These are phyloP conservation scores for Cajanus cajan DNA, from an alignment of 306 rosid genomes.

Conservation along the genomic window DNA sequence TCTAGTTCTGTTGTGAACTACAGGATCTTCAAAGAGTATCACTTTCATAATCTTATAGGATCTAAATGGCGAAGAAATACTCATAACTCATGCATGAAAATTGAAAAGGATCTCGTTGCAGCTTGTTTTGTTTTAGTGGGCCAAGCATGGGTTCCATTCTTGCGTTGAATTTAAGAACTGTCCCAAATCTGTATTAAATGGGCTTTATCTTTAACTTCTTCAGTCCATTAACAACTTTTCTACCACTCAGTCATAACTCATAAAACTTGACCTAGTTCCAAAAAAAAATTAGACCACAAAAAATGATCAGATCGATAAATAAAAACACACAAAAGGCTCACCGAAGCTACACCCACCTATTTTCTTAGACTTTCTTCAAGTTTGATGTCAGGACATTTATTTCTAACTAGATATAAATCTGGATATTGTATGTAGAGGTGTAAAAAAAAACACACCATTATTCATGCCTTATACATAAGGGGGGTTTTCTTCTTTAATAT, in stretches of 20 bases:
- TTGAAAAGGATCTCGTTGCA: neutral
- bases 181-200: neutral
- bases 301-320: too few species aligned
- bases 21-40: neutral
- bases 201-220: constrained; percentile 5
- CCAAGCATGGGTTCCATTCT: neutral
- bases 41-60: too few species aligned
- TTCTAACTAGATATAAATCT: too few species aligned
- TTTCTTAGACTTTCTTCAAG: neutral
- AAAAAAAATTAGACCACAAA: too few species aligned
- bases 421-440: too few species aligned
- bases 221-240: neutral
- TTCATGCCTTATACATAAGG: too few species aligned
- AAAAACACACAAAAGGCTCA: too few species aligned
- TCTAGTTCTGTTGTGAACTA: neutral
- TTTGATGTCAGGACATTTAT: neutral
- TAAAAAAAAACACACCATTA: too few species aligned
- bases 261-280: too few species aligned
- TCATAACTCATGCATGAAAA: neutral
- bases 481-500: too few species aligned
- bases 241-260: neutral
- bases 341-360: too few species aligned
- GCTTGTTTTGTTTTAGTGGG: neutral
- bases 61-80: neutral
- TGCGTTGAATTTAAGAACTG: neutral